Evolutionary conservation across 257 asterid species (phyloP).

Genomic region (Cynanchum wilfordii): DNA sequence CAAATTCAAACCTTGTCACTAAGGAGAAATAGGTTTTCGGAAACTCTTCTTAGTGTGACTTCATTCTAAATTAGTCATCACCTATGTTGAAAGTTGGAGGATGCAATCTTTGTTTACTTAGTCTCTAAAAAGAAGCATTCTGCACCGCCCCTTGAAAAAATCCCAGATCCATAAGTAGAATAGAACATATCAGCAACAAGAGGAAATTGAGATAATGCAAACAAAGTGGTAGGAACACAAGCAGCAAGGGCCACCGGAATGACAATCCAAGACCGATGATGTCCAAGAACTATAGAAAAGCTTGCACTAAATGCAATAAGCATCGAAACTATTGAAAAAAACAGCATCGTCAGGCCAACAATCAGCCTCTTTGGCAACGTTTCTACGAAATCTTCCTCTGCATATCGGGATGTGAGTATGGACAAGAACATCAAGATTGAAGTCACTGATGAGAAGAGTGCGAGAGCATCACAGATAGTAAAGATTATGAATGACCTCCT

Average conservation of each 20-base stretch:
- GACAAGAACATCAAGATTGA: constrained; percentile 35
- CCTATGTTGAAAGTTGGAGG: no score
- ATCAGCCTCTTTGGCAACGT: constrained; percentile 29
- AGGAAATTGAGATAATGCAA: constrained; percentile 30
- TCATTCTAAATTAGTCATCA: no score
- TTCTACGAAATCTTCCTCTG: constrained; percentile 33
- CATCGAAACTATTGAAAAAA: constrained; percentile 32
- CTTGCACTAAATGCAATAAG: constrained; percentile 31
- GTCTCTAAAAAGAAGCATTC: neutral
- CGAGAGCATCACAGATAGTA: constrained; percentile 18
- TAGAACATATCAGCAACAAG: constrained; percentile 27
- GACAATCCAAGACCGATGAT: constrained; percentile 12
- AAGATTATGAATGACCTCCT: constrained; percentile 25
- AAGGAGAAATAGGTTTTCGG: no score
- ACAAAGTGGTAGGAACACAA: constrained; percentile 23
- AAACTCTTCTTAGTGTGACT: no score
- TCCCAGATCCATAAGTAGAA: constrained; percentile 29
- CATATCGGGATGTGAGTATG: constrained; percentile 37
- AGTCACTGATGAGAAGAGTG: constrained; percentile 29
- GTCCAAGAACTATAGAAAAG: constrained; percentile 21
- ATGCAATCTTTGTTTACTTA: no score
- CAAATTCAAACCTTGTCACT: no score
- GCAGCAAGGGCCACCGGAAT: constrained; percentile 24
- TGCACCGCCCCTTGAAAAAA: constrained; percentile 10
- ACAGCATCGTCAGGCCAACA: constrained; percentile 28